Percentiles rank a stretch among this genome's conserved stretches.
Evolutionary conservation across 1,284 basidiomycete genomes (phyloP).

Genomic region (Cutaneotrichosporon curvatum): DNA sequence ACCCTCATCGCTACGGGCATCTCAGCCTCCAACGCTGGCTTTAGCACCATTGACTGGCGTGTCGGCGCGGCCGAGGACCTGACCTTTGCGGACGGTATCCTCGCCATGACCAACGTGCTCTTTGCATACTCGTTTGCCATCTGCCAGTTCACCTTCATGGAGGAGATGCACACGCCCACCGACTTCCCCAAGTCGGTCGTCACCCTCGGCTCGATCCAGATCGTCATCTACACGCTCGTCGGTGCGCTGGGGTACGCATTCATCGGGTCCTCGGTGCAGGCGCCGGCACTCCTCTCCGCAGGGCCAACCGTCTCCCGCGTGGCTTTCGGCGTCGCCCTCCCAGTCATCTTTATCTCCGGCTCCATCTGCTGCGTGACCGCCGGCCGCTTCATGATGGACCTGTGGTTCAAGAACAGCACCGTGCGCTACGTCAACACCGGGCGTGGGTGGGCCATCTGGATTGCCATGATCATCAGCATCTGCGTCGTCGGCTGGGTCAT

Average conservation of each 20-base stretch:
- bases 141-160: constrained; percentile 18
- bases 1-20: constrained; percentile 34
- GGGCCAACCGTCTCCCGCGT: constrained; percentile 9
- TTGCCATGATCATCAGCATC: constrained; percentile 24
- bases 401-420: constrained; percentile 5
- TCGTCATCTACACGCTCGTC: constrained; percentile 24
- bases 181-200: constrained; percentile 28
- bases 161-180: constrained; percentile 16
- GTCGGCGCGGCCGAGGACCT: constrained; percentile 26
- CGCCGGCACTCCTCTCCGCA: constrained; percentile 11
- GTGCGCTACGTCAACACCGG: constrained; percentile 33
- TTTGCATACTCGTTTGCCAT: constrained; percentile 27
- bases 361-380: constrained; percentile 11
- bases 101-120: constrained; percentile 29
- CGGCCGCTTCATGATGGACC: constrained; percentile 13
- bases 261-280: constrained; percentile 8
- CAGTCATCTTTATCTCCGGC: constrained; percentile 18
- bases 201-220: constrained; percentile 29
- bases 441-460: constrained; percentile 49
- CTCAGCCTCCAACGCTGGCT: constrained; percentile 9
- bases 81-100: constrained; percentile 28
- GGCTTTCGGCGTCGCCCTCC: constrained; percentile 14
- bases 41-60: constrained; percentile 26
- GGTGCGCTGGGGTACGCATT: constrained; percentile 23
- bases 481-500: constrained; percentile 10